Percentiles rank a stretch among this genome's conserved stretches.
These are phyloP conservation scores for Botrytis squamosa DNA, from an alignment of 2,329 filamentous ascomycete species.

Conservation along the genomic window DNA sequence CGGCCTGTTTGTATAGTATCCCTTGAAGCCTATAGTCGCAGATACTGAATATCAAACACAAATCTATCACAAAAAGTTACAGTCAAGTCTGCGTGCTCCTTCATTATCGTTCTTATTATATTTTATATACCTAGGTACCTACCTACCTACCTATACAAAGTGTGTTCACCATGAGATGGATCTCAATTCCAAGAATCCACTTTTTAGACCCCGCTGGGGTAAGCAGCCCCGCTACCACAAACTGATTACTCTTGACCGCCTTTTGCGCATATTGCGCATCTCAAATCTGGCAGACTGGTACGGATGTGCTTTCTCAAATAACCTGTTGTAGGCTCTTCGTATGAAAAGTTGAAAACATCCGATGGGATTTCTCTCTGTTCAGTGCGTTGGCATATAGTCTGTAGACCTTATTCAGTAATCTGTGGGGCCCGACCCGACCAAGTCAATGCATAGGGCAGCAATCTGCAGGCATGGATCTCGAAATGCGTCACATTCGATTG, in stretches of 20 bases:
- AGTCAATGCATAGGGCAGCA: constrained; percentile 21
- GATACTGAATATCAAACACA: neutral
- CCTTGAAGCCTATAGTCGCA: neutral
- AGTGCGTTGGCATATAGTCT: constrained; percentile 21
- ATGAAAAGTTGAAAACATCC: neutral
- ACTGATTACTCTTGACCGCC: neutral
- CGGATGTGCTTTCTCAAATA: neutral
- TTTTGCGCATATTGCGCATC: neutral
- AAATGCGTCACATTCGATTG: constrained; percentile 16
- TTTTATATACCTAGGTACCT: neutral
- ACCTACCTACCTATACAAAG: neutral
- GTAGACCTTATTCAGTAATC: constrained; percentile 15
- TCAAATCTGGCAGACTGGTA: neutral
- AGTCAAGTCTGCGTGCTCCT: neutral
- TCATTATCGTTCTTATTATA: neutral
- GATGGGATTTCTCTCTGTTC: neutral
- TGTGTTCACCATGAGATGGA: neutral
- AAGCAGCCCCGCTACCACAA: neutral
- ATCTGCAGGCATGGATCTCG: constrained; percentile 12
- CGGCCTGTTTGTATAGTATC: neutral
- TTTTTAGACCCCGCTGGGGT: neutral
- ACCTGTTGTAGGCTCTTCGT: neutral
- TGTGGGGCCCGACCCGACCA: constrained; percentile 18
- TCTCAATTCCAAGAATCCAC: neutral
- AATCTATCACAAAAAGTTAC: neutral